Base-by-base conservation (phyloP, 2,329 filamentous ascomycete genomes). In the Verticillium nubilum region DNA sequence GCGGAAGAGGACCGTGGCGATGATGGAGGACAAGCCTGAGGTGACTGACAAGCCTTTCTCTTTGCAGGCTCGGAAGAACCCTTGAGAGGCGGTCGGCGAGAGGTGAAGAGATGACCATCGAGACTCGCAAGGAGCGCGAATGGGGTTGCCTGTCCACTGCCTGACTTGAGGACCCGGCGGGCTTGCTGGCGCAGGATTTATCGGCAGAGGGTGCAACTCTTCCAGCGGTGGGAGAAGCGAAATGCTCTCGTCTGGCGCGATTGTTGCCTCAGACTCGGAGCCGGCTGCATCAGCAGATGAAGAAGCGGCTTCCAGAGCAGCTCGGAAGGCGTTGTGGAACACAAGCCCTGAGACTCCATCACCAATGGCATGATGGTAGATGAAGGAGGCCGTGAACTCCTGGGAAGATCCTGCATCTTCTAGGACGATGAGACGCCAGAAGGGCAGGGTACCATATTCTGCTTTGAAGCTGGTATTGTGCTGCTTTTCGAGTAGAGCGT, bases 291-390 rank as follows among this genome's bases (percentile, higher is more conserved):
- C n/a, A 13, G 10, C 19, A 23, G 19, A 25, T 7, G 59, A n/a
- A 4, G 60, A 61, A 37, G 57, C 60, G 1, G 62, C 54, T 25
- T 68, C 61, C 13, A 81, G 61, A 4, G 73, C 75, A 5, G 65
- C 62, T 4, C 74, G 69, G 37, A 82, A 77, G 0, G 71, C 67
- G 9, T 69, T 64, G 58, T 81, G 79, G 61, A 81, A 81, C 0
- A 75, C 69, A 28, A 78, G 71, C 0, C 75, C 77, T 0, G 77
- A 78, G 9, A 67, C 67, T 1, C 79, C 78, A 63, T 82, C 79
- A 2, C 74, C 74, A 56, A 81, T 68, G 2, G 74, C 75, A 67
- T 81, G 79, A 59, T 82, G 79, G 62, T 72, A 80, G 10, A 80
- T 68, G 66, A 79, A 81, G 2, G 67, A 67, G 1, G 73, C 75